Conservation (phyloP, 768 basidiomycete genomes). For the Lepiota brunneoincarnata region DNA sequence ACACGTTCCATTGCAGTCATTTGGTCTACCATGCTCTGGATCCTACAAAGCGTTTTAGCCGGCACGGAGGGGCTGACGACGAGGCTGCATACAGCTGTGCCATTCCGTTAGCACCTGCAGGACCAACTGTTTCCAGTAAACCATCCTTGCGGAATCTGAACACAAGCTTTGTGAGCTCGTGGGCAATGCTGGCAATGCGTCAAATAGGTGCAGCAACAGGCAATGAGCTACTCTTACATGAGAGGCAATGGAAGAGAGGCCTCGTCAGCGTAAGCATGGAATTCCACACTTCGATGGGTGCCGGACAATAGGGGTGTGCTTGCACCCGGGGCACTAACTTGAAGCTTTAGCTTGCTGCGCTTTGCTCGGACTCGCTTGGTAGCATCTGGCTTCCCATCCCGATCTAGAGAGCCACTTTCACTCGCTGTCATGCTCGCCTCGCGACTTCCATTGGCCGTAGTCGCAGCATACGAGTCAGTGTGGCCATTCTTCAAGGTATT, state of each 20-base stretch:
- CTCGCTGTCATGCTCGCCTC: conserved; percentile 26
- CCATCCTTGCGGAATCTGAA: conserved; percentile 80
- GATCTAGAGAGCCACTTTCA: conserved; percentile 35
- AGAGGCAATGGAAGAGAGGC: conserved; percentile 80
- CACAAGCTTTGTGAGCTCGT: conserved; percentile 69
- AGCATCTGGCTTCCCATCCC: conserved; percentile 37
- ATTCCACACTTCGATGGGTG: conserved; percentile 55
- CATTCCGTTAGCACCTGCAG: conserved; percentile 82
- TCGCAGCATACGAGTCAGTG: conserved; percentile 42
- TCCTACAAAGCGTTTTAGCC: conserved; percentile 33
- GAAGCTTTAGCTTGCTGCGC: conserved; percentile 60
- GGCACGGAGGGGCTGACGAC: neutral
- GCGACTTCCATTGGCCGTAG: conserved; percentile 24
- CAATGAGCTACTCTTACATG: conserved; percentile 42
- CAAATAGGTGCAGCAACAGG: neutral
- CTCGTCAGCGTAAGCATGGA: conserved; percentile 53
- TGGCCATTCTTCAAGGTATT: conserved; percentile 26
- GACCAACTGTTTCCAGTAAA: conserved; percentile 85
- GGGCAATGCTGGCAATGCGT: conserved; percentile 57
- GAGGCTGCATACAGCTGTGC: conserved; percentile 49
- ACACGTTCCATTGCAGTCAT: conserved; percentile 88
- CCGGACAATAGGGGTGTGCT: conserved; percentile 64
- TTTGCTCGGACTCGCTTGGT: conserved; percentile 71
- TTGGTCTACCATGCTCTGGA: conserved; percentile 83
- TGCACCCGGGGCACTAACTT: conserved; percentile 19